phyloP scores from a whole-genome alignment of 2,329 filamentous ascomycete species.

The Apiospora arundinis region DNA sequence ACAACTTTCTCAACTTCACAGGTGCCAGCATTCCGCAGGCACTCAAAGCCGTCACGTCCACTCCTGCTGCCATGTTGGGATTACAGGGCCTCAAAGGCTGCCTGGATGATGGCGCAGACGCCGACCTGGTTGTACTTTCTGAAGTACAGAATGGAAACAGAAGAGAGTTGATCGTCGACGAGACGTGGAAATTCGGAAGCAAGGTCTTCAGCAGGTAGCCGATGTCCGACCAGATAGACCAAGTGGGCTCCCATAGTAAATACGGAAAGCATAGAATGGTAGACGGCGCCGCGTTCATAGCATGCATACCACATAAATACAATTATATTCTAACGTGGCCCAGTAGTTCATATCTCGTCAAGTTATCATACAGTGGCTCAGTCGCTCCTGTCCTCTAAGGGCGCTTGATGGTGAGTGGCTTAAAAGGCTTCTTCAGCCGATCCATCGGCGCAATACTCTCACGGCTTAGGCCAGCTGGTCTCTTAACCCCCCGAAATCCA shows the following conservation, averaged over 20 bases:
- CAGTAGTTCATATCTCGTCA: not conserved
- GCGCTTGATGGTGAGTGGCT: slow-evolving; percentile 60
- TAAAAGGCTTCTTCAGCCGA: slow-evolving; percentile 61
- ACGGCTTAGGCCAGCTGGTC: slow-evolving; percentile 49
- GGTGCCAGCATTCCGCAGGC: slow-evolving; percentile 72
- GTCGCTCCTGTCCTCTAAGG: not conserved
- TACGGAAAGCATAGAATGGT: slow-evolving; percentile 4
- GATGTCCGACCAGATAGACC: slow-evolving; percentile 27
- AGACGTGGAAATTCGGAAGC: slow-evolving; percentile 81
- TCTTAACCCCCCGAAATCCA: slow-evolving; percentile 46
- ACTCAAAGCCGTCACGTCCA: slow-evolving; percentile 74
- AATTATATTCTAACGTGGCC: not conserved
- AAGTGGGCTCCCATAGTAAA: not conserved
- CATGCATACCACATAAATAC: not conserved
- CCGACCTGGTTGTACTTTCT: slow-evolving; percentile 72
- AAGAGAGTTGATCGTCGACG: slow-evolving; percentile 67
- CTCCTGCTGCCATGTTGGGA: slow-evolving; percentile 79
- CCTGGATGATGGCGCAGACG: slow-evolving; percentile 67
- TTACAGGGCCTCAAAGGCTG: slow-evolving; percentile 71
- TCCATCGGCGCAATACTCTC: slow-evolving; percentile 56
- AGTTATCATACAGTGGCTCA: not conserved
- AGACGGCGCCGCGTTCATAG: not conserved
- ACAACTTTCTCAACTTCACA: slow-evolving; percentile 80
- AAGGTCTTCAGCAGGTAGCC: slow-evolving; percentile 47
- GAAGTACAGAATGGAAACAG: slow-evolving; percentile 54